Base-by-base conservation (phyloP, 2,329 filamentous ascomycete genomes). In the Microcyclospora pomicola region DNA sequence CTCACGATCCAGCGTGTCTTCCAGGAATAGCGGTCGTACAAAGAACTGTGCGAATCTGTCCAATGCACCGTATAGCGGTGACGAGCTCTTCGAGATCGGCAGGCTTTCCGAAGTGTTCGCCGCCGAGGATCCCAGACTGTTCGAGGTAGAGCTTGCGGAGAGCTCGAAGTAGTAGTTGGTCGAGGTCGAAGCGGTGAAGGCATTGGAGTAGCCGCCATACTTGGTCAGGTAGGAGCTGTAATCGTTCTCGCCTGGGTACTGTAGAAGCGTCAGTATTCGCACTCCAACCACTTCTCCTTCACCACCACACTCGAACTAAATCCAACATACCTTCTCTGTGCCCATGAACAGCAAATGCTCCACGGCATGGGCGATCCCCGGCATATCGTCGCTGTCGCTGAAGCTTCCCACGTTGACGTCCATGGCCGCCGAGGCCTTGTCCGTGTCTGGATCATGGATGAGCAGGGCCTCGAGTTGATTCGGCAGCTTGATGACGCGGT, bases 121-220 rank as follows among this genome's bases (percentile, higher is more conserved):
- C 12, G 49, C 41, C 15, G 63, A 62, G 43, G 59, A 53, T 12
- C 49, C 45, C 12, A 55, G 55, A 45, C 78, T 76, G 55, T 69
- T 75, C 45, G 61, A 53, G 33, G 66, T 66, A 10, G 80, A 73
- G 36, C 84, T 84, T 27, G 86, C 85, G 14, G 83, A 84, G 41
- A 96, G 78, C 55, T 98, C 91, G 58, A 98, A 98, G 63, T 83
- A 96, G 66, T 93, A 98, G 64, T 96, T 96, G 46, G 91, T 98
- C 37, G 88, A 92, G 1, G 85, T 94, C 5, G 83, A 71, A 12
- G 82, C 86, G 1, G 91, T 98, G 60, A 93, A 96, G 39, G 91
- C 91, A 59, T 98, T 98, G 19, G 87, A 94, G 55, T 80, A 77
- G 39, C 91, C 91, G 9, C 86, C 93, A 59, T 95, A 81, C 42